These are phyloP conservation scores for Ilyonectria destructans DNA, from an alignment of 2,329 filamentous ascomycete genomes.

Conservation along the genomic window DNA sequence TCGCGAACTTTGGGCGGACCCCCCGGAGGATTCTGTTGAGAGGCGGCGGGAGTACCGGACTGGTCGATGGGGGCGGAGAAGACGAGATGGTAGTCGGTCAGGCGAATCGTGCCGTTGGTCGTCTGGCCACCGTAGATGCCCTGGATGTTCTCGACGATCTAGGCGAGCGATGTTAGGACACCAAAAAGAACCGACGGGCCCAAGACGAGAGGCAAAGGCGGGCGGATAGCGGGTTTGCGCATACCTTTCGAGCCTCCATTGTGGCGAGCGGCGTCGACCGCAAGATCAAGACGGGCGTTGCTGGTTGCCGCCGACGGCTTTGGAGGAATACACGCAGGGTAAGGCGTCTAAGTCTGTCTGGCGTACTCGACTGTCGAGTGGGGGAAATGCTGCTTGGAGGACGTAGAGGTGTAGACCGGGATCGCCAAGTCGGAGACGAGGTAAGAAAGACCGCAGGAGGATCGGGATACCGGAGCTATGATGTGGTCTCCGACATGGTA, in stretches of 20 bases:
- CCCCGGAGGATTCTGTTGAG: constrained; percentile 35
- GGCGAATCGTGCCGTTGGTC: constrained; percentile 71
- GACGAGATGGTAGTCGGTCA: constrained; percentile 76
- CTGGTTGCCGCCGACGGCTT: neutral
- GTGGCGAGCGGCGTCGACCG: constrained; percentile 30
- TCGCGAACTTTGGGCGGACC: constrained; percentile 67
- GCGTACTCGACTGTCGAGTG: neutral
- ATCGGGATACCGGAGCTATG: constrained; percentile 33
- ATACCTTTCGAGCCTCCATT: constrained; percentile 63
- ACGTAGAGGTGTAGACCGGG: constrained; percentile 20
- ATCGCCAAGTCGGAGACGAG: constrained; percentile 35
- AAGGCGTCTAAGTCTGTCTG: neutral
- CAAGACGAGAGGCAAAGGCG: neutral
- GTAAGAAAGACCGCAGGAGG: constrained; percentile 36
- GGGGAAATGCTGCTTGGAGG: constrained; percentile 9
- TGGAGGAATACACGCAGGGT: neutral
- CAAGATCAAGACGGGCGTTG: neutral
- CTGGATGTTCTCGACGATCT: constrained; percentile 73
- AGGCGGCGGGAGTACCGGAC: constrained; percentile 40
- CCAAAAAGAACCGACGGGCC: constrained; percentile 9
- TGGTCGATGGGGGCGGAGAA: constrained; percentile 63
- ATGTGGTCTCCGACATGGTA: constrained; percentile 39
- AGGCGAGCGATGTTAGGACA: constrained; percentile 39
- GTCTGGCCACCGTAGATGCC: constrained; percentile 73
- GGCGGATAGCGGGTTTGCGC: constrained; percentile 24